Percentiles rank a stretch among this genome's conserved stretches.
Evolutionary conservation across 2,329 filamentous ascomycete species (phyloP).

Genomic region (Neobulgaria alba): DNA sequence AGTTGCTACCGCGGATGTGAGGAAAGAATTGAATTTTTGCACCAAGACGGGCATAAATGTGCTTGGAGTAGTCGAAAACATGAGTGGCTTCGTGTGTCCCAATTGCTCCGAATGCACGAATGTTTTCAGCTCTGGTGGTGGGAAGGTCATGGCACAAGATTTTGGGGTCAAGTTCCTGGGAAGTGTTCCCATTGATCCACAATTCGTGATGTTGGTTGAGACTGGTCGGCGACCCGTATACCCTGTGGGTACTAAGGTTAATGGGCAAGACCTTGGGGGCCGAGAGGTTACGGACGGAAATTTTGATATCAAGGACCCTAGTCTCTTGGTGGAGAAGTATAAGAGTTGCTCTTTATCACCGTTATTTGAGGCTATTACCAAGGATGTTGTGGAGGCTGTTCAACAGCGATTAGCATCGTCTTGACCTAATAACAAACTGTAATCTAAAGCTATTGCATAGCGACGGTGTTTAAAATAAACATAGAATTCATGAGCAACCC

Average conservation of each 20-base stretch:
- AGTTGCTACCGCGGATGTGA: slow-evolving; percentile 85
- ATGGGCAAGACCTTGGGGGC: slow-evolving; percentile 43
- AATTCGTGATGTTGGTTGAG: slow-evolving; percentile 82
- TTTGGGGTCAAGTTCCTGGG: slow-evolving; percentile 80
- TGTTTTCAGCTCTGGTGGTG: slow-evolving; percentile 86
- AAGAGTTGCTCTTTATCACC: slow-evolving; percentile 59
- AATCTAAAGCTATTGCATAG: no score
- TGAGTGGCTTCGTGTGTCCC: slow-evolving; percentile 84
- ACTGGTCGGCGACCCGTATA: slow-evolving; percentile 58
- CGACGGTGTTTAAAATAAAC: no score
- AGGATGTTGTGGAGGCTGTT: slow-evolving; percentile 36
- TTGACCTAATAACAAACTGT: no score
- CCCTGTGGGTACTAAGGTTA: slow-evolving; percentile 56
- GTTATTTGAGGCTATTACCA: slow-evolving; percentile 58
- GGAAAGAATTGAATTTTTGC: slow-evolving; percentile 81
- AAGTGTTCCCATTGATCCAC: slow-evolving; percentile 82
- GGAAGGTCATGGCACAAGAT: slow-evolving; percentile 79
- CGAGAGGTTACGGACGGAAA: slow-evolving; percentile 20
- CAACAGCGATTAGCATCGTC: slow-evolving; percentile 7
- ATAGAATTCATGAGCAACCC: no score
- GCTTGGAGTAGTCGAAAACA: slow-evolving; percentile 91
- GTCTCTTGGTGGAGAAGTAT: slow-evolving; percentile 62
- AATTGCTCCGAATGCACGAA: slow-evolving; percentile 81
- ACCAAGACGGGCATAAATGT: slow-evolving; percentile 73
- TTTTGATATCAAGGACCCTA: slow-evolving; percentile 26